These are phyloP conservation scores for Lumnitzera littorea DNA, from an alignment of 345 rosid genomes.

Conservation along the genomic window DNA sequence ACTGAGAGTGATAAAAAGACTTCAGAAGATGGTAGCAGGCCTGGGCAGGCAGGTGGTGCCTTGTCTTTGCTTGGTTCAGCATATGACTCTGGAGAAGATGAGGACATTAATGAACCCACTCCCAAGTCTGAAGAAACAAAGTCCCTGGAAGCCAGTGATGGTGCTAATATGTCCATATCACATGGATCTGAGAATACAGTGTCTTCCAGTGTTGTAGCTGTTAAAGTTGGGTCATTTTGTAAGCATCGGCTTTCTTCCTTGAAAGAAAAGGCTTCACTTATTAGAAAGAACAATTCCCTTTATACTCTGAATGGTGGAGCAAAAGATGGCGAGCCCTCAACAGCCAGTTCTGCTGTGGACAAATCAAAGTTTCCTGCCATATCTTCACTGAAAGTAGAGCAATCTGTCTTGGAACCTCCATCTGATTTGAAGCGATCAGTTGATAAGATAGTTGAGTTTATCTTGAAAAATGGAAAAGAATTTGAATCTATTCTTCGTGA, in stretches of 20 bases:
- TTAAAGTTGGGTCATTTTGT: constrained; percentile 26
- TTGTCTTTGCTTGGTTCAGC: constrained; percentile 79
- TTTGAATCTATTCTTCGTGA: constrained; percentile 78
- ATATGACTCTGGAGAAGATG: constrained; percentile 84
- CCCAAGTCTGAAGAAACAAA: constrained; percentile 16
- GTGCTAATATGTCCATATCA: constrained; percentile 19
- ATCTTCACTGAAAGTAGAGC: constrained; percentile 31
- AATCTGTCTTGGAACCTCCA: constrained; percentile 71
- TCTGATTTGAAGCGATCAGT: constrained; percentile 73
- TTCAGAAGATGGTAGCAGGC: constrained; percentile 26
- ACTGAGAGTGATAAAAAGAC: constrained; percentile 26
- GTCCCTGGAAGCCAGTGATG: constrained; percentile 19
- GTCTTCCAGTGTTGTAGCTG: constrained; percentile 16
- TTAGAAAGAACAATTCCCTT: constrained; percentile 47
- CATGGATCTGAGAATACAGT: constrained; percentile 30
- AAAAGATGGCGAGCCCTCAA: constrained; percentile 28
- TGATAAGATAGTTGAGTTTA: constrained; percentile 91
- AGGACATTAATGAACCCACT: constrained; percentile 45
- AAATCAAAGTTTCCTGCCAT: constrained; percentile 28
- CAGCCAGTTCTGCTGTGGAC: constrained; percentile 17
- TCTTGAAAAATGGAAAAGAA: constrained; percentile 70
- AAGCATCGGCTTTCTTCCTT: constrained; percentile 27
- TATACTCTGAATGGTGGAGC: constrained; percentile 37
- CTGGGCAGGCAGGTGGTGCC: constrained; percentile 50
- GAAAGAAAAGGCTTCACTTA: constrained; percentile 37